Conservation (phyloP, 805 yeast species). For the Yarrowia deformans region DNA sequence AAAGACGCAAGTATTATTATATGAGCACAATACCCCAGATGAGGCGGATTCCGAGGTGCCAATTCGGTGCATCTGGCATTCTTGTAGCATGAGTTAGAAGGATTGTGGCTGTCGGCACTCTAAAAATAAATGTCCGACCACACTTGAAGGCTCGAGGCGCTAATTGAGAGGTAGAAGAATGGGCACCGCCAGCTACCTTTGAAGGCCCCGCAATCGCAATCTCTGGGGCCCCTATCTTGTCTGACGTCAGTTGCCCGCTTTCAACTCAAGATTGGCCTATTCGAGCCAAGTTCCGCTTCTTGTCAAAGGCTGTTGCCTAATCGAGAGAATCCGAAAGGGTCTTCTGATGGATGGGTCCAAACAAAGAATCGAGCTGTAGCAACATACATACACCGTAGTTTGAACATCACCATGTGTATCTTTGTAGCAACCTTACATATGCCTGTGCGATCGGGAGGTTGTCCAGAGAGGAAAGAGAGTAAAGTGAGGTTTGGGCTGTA, state of each 20-base stretch:
- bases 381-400: constrained; percentile 1
- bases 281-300: neutral
- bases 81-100: too few relatives aligned
- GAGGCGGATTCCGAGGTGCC: neutral
- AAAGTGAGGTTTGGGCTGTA: too few relatives aligned
- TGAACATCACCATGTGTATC: constrained; percentile 5
- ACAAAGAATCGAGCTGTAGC: constrained; percentile 5
- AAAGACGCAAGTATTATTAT: neutral
- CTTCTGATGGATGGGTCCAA: neutral
- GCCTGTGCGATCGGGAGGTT: neutral
- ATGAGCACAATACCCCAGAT: neutral
- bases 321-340: constrained; percentile 2
- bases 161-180: too few relatives aligned
- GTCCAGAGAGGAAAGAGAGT: too few relatives aligned
- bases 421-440: neutral
- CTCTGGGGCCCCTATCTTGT: too few relatives aligned
- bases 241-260: too few relatives aligned
- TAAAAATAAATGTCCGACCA: too few relatives aligned
- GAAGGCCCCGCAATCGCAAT: too few relatives aligned
- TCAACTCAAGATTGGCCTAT: neutral
- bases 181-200: too few relatives aligned
- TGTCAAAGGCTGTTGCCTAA: neutral
- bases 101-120: too few relatives aligned
- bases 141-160: too few relatives aligned
- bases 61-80: too few relatives aligned